Evolutionary conservation across 192 early-diverging fungal species (phyloP).

Genomic region (Coemansia sp.): DNA sequence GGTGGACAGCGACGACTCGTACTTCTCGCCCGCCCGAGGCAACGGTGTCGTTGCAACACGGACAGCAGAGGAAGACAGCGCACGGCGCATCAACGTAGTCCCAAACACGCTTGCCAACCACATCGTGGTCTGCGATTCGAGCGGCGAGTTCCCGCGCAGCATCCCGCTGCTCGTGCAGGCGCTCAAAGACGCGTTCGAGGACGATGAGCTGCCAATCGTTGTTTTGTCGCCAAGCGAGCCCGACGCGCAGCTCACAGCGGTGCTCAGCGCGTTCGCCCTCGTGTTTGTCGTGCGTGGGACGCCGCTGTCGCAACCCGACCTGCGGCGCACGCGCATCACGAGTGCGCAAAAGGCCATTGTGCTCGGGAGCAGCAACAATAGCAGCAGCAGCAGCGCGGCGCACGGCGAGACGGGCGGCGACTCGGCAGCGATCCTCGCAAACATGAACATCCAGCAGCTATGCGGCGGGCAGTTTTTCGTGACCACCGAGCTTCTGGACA

Average conservation of each 20-base stretch:
- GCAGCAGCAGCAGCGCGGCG: not conserved
- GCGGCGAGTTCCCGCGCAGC: conserved; percentile 46
- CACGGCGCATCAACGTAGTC: conserved; percentile 19
- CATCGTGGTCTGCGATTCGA: conserved; percentile 45
- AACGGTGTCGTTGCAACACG: too few species aligned
- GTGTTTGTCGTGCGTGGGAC: conserved; percentile 48
- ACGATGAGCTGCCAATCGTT: conserved; percentile 34
- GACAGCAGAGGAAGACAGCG: too few species aligned
- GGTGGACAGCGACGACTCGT: not conserved
- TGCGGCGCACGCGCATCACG: conserved; percentile 35
- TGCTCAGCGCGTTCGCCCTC: conserved; percentile 21
- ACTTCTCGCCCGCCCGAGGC: conserved; percentile 44
- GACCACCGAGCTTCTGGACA: conserved; percentile 40
- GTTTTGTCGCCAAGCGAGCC: conserved; percentile 27
- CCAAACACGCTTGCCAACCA: conserved; percentile 22
- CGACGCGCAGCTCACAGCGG: conserved; percentile 7
- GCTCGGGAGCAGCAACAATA: conserved; percentile 18
- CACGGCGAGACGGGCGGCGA: conserved; percentile 8
- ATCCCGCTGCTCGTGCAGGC: conserved; percentile 44
- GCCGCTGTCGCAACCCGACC: conserved; percentile 35
- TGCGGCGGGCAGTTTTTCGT: conserved; percentile 39
- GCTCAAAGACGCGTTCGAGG: conserved; percentile 36
- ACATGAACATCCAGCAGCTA: conserved; percentile 48
- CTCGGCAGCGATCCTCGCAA: conserved; percentile 42
- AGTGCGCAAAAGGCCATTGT: conserved; percentile 45